Conservation (phyloP, 2,329 filamentous ascomycete species). For the Xylaria sp. region DNA sequence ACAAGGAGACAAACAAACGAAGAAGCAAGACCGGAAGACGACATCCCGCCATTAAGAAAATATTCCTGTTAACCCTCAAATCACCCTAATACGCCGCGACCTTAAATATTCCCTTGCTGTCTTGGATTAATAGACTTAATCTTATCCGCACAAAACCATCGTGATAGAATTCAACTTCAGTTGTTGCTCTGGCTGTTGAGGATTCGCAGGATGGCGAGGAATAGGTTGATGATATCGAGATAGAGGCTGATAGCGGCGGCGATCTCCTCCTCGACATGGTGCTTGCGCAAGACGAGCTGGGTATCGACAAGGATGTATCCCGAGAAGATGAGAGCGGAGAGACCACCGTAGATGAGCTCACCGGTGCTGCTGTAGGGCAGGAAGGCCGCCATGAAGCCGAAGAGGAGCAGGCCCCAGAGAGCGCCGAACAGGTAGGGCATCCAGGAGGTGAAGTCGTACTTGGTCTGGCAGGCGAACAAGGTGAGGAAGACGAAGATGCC, state of each 20-base stretch:
- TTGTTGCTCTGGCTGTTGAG: slow-evolving; percentile 96
- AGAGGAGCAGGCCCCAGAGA: slow-evolving; percentile 89
- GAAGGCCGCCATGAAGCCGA: slow-evolving; percentile 92
- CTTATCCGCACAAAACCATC: not conserved
- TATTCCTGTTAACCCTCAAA: not conserved
- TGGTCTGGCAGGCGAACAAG: slow-evolving; percentile 93
- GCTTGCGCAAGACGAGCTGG: slow-evolving; percentile 92
- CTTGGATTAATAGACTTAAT: not conserved
- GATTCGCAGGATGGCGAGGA: slow-evolving; percentile 93
- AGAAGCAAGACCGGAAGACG: not conserved
- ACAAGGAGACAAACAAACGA: not conserved
- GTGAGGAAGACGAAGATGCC: slow-evolving; percentile 83
- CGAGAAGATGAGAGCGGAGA: slow-evolving; percentile 88
- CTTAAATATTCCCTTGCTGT: not conserved
- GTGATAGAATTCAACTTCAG: slow-evolving; percentile 56
- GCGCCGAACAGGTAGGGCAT: slow-evolving; percentile 93
- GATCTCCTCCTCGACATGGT: slow-evolving; percentile 98
- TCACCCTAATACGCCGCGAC: slow-evolving; percentile 16
- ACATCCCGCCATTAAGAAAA: not conserved
- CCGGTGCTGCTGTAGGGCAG: slow-evolving; percentile 83
- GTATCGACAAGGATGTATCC: slow-evolving; percentile 97
- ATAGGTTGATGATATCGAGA: slow-evolving; percentile 95
- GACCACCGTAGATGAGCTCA: slow-evolving; percentile 86
- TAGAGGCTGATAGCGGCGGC: slow-evolving; percentile 94
- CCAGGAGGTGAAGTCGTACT: slow-evolving; percentile 98